These are phyloP conservation scores for Aureobasidium leucospermi DNA, from an alignment of 2,329 filamentous ascomycete species.

Conservation along the genomic window DNA sequence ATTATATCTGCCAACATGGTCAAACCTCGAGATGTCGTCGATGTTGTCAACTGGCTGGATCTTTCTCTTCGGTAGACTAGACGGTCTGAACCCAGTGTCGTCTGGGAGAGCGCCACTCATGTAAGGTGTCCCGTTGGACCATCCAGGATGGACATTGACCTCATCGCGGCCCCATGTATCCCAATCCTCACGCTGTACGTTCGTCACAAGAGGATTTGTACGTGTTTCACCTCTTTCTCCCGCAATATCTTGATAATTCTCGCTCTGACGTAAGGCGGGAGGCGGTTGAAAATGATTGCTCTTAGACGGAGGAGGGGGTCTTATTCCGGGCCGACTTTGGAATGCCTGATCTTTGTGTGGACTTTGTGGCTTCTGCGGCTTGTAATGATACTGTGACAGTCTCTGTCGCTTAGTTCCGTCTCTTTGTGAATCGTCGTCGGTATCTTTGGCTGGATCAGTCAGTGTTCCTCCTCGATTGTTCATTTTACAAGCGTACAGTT, in stretches of 20 bases:
- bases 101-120: not conserved
- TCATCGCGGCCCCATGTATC: not conserved
- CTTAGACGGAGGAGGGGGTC: not conserved
- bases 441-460: not conserved
- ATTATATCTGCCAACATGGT: not conserved
- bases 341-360: not conserved
- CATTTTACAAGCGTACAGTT: not conserved
- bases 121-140: not conserved
- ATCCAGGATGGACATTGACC: too few relatives aligned
- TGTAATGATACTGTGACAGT: not conserved
- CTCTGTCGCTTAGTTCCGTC: not conserved
- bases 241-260: not conserved
- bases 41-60: not conserved
- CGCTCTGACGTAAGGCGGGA: not conserved
- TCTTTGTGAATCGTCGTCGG: not conserved
- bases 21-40: not conserved
- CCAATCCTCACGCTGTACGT: not conserved
- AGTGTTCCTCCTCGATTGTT: not conserved
- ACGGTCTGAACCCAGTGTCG: too few relatives aligned
- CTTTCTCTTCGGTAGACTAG: not conserved
- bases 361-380: not conserved
- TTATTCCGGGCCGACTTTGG: not conserved
- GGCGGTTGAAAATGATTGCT: not conserved
- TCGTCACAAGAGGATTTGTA: not conserved
- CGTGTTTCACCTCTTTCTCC: not conserved